Evolutionary conservation across 371 early-diverging fungal genomes (phyloP).

Genomic region (Mortierella sp.): DNA sequence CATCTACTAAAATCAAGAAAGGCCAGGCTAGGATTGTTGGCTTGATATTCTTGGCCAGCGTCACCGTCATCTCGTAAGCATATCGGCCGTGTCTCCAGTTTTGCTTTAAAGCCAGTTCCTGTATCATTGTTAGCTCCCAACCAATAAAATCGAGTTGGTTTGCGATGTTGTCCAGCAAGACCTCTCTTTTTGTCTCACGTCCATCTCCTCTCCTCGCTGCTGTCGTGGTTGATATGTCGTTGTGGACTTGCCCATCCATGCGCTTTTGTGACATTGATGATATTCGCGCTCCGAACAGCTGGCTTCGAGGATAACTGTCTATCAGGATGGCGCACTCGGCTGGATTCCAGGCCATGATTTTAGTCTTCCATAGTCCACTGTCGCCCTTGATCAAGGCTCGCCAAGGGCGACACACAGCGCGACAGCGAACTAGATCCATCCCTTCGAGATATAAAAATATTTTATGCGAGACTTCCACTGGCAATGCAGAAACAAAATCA

Average conservation of each 20-base stretch:
- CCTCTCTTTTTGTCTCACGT: background rate
- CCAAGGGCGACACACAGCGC: slow-evolving; percentile 43
- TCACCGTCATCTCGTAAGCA: slow-evolving; percentile 21
- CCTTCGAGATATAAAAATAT: slow-evolving; percentile 33
- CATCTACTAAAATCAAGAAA: slow-evolving; percentile 25
- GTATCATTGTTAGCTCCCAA: slow-evolving; percentile 28
- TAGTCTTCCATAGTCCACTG: slow-evolving; percentile 27
- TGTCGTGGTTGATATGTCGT: background rate
- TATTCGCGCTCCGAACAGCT: background rate
- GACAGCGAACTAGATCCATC: slow-evolving; percentile 41
- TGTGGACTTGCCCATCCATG: background rate
- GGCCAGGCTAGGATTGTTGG: slow-evolving; percentile 42
- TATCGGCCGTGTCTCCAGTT: slow-evolving; percentile 32
- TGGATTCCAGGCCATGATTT: slow-evolving; percentile 23
- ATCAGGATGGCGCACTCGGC: slow-evolving; percentile 29
- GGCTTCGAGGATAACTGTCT: slow-evolving; percentile 1
- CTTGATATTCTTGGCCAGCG: slow-evolving; percentile 24
- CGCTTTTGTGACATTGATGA: background rate
- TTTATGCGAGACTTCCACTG: slow-evolving; percentile 22
- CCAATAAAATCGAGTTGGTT: slow-evolving; percentile 21
- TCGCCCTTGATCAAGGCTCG: slow-evolving; percentile 21
- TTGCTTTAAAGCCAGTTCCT: slow-evolving; percentile 26
- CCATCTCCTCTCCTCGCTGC: background rate
- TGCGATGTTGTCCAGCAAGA: slow-evolving; percentile 11
- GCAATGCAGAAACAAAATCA: slow-evolving; percentile 37